phyloP scores from a whole-genome alignment of 2,329 filamentous ascomycete genomes.

The Claviceps sp. region DNA sequence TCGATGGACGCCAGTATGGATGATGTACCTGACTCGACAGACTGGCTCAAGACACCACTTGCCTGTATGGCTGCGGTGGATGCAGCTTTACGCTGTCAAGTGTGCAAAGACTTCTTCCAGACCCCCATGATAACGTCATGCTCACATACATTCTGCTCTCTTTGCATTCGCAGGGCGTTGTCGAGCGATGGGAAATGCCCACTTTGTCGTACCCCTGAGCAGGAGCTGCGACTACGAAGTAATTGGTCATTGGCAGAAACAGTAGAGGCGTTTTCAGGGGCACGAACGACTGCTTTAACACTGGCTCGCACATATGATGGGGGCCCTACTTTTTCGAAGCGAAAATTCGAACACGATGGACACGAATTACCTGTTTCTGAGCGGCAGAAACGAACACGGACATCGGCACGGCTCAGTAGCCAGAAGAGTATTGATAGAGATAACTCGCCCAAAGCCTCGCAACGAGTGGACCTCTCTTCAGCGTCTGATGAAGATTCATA shows the following conservation, averaged over 20 bases:
- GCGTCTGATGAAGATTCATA: conserved; percentile 9
- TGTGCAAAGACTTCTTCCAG: conserved; percentile 95
- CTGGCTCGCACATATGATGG: conserved; percentile 37
- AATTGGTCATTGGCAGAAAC: conserved; percentile 81
- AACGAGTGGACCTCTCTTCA: neutral
- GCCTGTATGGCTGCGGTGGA: conserved; percentile 58
- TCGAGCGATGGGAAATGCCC: conserved; percentile 79
- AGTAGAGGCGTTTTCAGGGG: conserved; percentile 61
- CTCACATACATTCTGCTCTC: conserved; percentile 89
- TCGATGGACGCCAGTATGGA: conserved; percentile 9
- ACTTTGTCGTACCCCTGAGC: conserved; percentile 62
- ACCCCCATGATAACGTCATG: conserved; percentile 94
- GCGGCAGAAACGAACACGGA: conserved; percentile 36
- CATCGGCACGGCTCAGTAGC: conserved; percentile 35
- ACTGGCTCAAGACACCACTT: conserved; percentile 65
- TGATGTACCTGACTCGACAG: conserved; percentile 61
- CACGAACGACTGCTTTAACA: conserved; percentile 47
- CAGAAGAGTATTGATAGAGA: conserved; percentile 19
- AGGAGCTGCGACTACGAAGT: conserved; percentile 70
- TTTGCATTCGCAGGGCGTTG: conserved; percentile 82
- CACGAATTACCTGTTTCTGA: conserved; percentile 14
- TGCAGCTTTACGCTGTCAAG: conserved; percentile 77
- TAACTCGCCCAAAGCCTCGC: neutral
- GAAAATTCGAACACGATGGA: conserved; percentile 30
- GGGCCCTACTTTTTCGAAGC: conserved; percentile 29